phyloP scores from a whole-genome alignment of 805 yeast species.

The Saccharomyces paradoxus region DNA sequence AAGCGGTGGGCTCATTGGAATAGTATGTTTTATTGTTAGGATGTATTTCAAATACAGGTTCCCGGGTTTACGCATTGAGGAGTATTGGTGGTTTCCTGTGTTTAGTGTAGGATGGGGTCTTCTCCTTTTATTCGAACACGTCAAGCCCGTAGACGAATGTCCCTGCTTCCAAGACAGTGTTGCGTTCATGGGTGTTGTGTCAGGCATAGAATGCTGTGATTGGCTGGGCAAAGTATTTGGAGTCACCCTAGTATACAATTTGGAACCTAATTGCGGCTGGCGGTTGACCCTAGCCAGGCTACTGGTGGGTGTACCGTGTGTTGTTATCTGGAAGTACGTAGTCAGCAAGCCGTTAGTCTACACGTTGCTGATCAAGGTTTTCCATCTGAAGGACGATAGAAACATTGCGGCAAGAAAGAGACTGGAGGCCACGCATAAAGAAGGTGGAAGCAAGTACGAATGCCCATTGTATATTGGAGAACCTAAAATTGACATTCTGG shows the following conservation, averaged over 20 bases:
- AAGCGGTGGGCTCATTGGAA: constrained; percentile 61
- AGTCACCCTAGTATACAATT: constrained; percentile 8
- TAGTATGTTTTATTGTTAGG: constrained; percentile 42
- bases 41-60: constrained; percentile 39
- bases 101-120: constrained; percentile 36
- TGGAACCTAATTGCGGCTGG: constrained; percentile 30
- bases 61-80: constrained; percentile 10
- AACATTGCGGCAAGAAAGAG: constrained; percentile 16
- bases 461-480: constrained; percentile 49
- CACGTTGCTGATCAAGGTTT: constrained; percentile 32
- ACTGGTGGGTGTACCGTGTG: constrained; percentile 50
- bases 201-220: constrained; percentile 63
- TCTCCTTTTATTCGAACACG: constrained; percentile 55
- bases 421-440: constrained; percentile 16
- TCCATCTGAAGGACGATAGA: constrained; percentile 21
- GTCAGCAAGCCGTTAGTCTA: constrained; percentile 60
- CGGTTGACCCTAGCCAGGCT: constrained; percentile 41
- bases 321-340: constrained; percentile 63
- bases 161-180: constrained; percentile 96
- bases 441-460: constrained; percentile 18
- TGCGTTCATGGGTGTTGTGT: constrained; percentile 81
- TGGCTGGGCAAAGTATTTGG: constrained; percentile 35
- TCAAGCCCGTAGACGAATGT: constrained; percentile 83
- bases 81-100: constrained; percentile 30
- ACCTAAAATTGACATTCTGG: constrained; percentile 68